Evolutionary conservation across 2,329 filamentous ascomycete genomes (phyloP), one percentile per base, ranked within the genome.

Genomic region (Monosporascus cannonballus): DNA sequence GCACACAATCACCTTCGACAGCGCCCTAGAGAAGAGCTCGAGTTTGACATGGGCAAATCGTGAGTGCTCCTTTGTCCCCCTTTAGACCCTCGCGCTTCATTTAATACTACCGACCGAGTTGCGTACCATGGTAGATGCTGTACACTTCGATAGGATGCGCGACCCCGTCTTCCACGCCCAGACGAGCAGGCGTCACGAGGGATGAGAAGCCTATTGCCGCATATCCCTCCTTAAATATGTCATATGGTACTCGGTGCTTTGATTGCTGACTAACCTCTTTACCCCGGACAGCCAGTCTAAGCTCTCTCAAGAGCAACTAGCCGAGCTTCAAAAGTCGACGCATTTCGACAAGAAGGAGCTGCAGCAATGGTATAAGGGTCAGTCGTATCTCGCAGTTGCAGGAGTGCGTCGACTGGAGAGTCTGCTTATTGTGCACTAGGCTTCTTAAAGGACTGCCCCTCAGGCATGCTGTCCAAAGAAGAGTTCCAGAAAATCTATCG

Each of bases 401-500:
- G 4, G 11, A 20, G 20, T 20, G 20, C 14, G 22, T 42, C 39
- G 18, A 14, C 11, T 20, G 18, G 22, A 14, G 18, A 15, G 1
- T 52, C 20, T 41, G 48, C 53, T 55, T 48, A 56, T 54, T 44
- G 18, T 52, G 11, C 52, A 46, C 22, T 65, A 96, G 93, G 93
- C 59, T 97, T 99, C 76, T 81, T 97, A 56, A 97, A 97, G 78
- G 94, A 99, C 74, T 99, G 94, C 74, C 94, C 94, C 4, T 92
- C 89, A 42, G 94, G 94, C 71, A 96, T 91, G 79, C 87, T 99
- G 70, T 94, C 90, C 66, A 99, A 97, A 75, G 88, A 96, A 68
- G 94, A 99, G 73, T 99, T 99, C 72, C 94, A 97, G 74, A 97
- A 97, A 77, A 99, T 99, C 67, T 99, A 99, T 75, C 90, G 94